Evolutionary conservation across 805 yeast species (phyloP).

Genomic region (Alloascoidea africana): DNA sequence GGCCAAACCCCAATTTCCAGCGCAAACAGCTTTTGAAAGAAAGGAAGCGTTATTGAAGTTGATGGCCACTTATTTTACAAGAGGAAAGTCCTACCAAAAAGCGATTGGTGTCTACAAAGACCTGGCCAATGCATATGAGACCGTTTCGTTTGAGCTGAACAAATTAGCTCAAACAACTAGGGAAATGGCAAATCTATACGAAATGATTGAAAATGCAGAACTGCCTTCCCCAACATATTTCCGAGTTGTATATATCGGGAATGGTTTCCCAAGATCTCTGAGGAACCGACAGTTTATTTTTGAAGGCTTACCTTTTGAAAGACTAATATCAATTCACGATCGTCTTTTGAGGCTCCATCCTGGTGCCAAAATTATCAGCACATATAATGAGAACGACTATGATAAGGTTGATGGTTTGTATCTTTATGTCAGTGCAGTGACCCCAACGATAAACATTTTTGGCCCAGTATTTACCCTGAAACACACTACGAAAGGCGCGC

Average conservation of each 20-base stretch:
- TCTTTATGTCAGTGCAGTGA: conserved; percentile 57
- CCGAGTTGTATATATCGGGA: conserved; percentile 67
- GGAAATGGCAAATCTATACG: conserved; percentile 52
- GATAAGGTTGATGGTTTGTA: conserved; percentile 59
- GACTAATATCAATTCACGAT: conserved; percentile 68
- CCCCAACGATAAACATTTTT: conserved; percentile 43
- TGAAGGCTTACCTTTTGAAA: conserved; percentile 82
- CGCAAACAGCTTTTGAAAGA: conserved; percentile 66
- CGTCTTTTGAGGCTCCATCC: conserved; percentile 63
- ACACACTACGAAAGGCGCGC: conserved; percentile 27
- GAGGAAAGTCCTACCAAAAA: conserved; percentile 63
- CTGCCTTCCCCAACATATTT: conserved; percentile 66
- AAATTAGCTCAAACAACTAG: conserved; percentile 62
- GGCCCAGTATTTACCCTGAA: conserved; percentile 21
- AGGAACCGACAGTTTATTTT: conserved; percentile 67
- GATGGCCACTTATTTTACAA: conserved; percentile 54
- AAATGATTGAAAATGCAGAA: conserved; percentile 50
- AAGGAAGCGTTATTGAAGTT: conserved; percentile 56
- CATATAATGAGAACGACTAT: conserved; percentile 34
- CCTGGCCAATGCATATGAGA: conserved; percentile 58
- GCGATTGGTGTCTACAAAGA: conserved; percentile 71
- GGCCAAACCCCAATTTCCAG: conserved; percentile 57
- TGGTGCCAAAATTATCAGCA: conserved; percentile 59
- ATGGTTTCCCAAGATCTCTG: conserved; percentile 67
- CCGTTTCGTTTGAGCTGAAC: conserved; percentile 56